Evolutionary conservation across 306 rosid species (phyloP).

Genomic region (Astragalus membranaceus): DNA sequence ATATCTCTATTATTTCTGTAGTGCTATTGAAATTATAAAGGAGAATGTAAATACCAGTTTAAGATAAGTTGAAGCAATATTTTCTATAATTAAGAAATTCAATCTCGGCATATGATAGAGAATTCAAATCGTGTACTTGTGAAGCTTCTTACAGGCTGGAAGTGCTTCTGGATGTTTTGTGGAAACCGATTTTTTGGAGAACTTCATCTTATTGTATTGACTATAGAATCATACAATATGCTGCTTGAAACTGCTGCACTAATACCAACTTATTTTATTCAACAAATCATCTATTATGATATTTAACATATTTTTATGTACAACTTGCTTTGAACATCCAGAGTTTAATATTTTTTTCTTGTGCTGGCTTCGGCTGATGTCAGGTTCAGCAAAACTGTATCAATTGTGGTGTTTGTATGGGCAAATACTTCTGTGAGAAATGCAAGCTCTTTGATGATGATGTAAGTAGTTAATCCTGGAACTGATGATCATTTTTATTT

Average conservation of each 20-base stretch:
- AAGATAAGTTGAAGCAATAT: background rate
- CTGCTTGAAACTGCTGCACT: background rate
- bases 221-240: background rate
- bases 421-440: constrained; percentile 64
- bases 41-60: background rate
- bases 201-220: background rate
- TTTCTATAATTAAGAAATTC: background rate
- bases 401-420: constrained; percentile 85
- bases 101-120: background rate
- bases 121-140: background rate
- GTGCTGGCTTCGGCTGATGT: constrained; percentile 22
- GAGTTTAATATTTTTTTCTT: background rate
- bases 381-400: constrained; percentile 76
- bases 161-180: background rate
- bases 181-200: background rate
- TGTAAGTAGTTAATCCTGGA: constrained; percentile 38
- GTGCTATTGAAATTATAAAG: background rate
- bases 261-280: background rate
- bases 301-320: background rate
- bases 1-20: background rate
- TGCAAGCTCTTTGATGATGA: constrained; percentile 92
- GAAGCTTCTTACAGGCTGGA: background rate
- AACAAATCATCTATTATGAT: background rate
- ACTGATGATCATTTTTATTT: background rate
- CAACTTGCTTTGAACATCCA: background rate